These are phyloP conservation scores for Clarkia xantiana DNA, from an alignment of 345 rosid genomes.

Conservation along the genomic window DNA sequence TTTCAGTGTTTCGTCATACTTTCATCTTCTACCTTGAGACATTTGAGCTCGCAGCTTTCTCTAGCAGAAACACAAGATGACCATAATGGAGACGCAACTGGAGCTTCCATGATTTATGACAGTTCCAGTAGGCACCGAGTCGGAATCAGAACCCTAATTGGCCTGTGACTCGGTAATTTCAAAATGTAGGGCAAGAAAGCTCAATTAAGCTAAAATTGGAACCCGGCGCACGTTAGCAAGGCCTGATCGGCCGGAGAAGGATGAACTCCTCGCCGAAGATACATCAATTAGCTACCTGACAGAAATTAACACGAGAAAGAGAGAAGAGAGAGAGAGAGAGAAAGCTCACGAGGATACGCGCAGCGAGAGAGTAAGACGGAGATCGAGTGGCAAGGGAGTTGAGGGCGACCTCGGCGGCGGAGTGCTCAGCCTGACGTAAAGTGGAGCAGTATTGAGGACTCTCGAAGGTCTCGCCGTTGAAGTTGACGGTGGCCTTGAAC, in stretches of 20 bases:
- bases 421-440: slow-evolving; percentile 99
- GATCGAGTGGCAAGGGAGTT: slow-evolving; percentile 65
- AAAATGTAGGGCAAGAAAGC: too few species aligned
- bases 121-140: too few species aligned
- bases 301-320: neutral
- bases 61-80: too few species aligned
- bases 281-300: neutral
- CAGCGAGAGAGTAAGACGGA: slow-evolving; percentile 66
- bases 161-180: too few species aligned
- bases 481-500: slow-evolving; percentile 90
- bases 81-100: too few species aligned
- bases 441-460: slow-evolving; percentile 88
- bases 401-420: slow-evolving; percentile 98
- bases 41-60: too few species aligned
- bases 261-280: neutral
- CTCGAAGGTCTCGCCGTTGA: slow-evolving; percentile 94
- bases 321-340: neutral
- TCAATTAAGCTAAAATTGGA: too few species aligned
- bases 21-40: too few species aligned
- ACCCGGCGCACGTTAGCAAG: too few species aligned
- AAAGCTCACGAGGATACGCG: slow-evolving; percentile 70
- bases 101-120: too few species aligned
- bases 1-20: too few species aligned
- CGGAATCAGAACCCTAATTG: too few species aligned
- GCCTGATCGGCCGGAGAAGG: neutral